Percentiles rank a stretch among this genome's conserved stretches.
phyloP scores from a whole-genome alignment of 257 asterid genomes.

The Petunia secreta region DNA sequence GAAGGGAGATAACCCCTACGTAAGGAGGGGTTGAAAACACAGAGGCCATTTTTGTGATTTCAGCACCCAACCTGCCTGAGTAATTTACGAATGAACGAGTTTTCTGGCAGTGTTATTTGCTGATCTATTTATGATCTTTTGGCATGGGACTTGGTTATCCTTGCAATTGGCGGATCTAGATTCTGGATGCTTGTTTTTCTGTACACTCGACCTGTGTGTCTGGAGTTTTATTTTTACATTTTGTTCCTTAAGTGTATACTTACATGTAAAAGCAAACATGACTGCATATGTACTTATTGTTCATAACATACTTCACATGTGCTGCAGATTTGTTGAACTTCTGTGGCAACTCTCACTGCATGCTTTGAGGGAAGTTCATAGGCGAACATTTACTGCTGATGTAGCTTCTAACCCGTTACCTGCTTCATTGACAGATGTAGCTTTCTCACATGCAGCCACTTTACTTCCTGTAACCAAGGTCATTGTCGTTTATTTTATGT shows the following conservation, averaged over 20 bases:
- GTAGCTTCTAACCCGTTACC: constrained; percentile 92
- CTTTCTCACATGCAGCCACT: constrained; percentile 99
- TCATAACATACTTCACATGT: constrained; percentile 30
- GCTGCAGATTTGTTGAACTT: constrained; percentile 91
- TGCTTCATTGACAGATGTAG: constrained; percentile 97
- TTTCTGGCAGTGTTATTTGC: not conserved
- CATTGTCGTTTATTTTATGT: constrained; percentile 24
- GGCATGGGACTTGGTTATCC: not conserved
- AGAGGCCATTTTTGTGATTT: not conserved
- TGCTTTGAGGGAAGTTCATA: constrained; percentile 97
- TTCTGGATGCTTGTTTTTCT: constrained; percentile 12
- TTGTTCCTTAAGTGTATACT: not conserved
- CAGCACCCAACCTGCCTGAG: not conserved
- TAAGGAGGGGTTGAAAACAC: not conserved
- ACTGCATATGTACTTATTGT: constrained; percentile 5
- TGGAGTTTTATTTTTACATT: not conserved
- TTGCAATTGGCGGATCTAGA: not conserved
- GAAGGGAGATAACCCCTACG: not conserved
- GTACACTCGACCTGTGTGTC: constrained; percentile 4
- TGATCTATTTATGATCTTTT: constrained; percentile 19
- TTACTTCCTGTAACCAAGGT: constrained; percentile 97
- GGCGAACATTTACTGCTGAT: constrained; percentile 92
- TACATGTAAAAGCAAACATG: not conserved
- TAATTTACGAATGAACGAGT: not conserved
- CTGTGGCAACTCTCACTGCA: constrained; percentile 99